These are phyloP conservation scores for Podaxis sp. DNA, from an alignment of 768 basidiomycete species.

Conservation along the genomic window DNA sequence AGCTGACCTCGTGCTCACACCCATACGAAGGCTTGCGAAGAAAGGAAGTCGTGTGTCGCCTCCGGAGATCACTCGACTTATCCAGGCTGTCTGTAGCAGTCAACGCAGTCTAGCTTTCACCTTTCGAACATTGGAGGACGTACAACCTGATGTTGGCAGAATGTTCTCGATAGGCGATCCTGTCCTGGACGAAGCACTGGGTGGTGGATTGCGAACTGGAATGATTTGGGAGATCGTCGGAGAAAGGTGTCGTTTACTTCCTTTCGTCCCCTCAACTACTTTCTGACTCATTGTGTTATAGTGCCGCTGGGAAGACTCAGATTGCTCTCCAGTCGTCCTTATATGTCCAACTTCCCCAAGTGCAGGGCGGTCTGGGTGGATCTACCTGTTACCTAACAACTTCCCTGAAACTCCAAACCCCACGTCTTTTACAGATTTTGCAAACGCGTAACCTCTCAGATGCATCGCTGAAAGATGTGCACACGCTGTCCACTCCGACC, in stretches of 20 bases:
- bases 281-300: slow-evolving; percentile 27
- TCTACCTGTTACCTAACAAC: slow-evolving; percentile 79
- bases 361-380: slow-evolving; percentile 58
- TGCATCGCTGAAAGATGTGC: slow-evolving; percentile 55
- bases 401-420: slow-evolving; percentile 64
- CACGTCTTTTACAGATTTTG: slow-evolving; percentile 65
- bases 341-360: slow-evolving; percentile 65
- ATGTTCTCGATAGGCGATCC: slow-evolving; percentile 74
- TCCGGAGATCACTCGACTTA: slow-evolving; percentile 46
- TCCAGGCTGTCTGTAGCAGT: slow-evolving; percentile 47
- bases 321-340: slow-evolving; percentile 83
- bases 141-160: slow-evolving; percentile 35
- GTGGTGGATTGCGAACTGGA: slow-evolving; percentile 77
- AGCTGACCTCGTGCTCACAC: slow-evolving; percentile 48
- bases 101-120: slow-evolving; percentile 28
- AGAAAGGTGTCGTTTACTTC: slow-evolving; percentile 66
- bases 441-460: slow-evolving; percentile 38
- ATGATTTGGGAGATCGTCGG: slow-evolving; percentile 88
- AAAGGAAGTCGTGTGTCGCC: slow-evolving; percentile 50
- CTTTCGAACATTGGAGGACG: slow-evolving; percentile 39
- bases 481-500: slow-evolving; percentile 57
- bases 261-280: slow-evolving; percentile 2
- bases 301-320: slow-evolving; percentile 95
- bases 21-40: slow-evolving; percentile 49
- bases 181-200: slow-evolving; percentile 63